Base-by-base conservation (phyloP, 257 asterid species). In the Mentha longifolia region DNA sequence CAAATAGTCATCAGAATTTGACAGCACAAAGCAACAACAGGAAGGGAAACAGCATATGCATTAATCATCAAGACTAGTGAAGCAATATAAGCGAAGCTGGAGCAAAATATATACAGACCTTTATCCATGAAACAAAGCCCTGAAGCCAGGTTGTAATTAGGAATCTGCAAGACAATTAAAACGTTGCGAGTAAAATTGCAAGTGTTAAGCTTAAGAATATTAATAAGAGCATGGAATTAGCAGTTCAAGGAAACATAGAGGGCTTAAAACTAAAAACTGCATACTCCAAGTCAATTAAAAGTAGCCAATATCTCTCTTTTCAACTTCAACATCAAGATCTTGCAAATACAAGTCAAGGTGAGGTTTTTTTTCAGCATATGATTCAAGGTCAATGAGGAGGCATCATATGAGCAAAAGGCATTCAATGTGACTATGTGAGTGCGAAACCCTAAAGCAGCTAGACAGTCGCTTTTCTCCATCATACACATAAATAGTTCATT, bases 111-210 rank as follows among this genome's bases (percentile, higher is more conserved):
- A 64, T 33, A 67, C 75, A 12, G 20, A 80, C 88, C 85, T 67
- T 74, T 11, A 9, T 69, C 69, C 52, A 46, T 45, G 64, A 51
- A 51, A 61, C 28, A 75, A 59, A 62, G 71, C 74, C 65, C 17
- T 28, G 37, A 55, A 54, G 70, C 72, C 30, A 33, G 28, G 59
- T 43, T 14, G 20, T 35, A 72, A 51, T 73, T 72, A 84, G 67
- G 88, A 66, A 76, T 67, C 88, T 84, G 85, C 68, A 35, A 68
- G 59, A 50, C 57, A 59, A 43, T 25, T 1, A 45, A 50, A 10
- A 41, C 17, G 14, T 43, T 10, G 69, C 47, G 28, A 73, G 5
- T 22, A 50, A 9, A 13, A 71, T 52, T 9, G 3, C 70, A 58
- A 41, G 50, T 28, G 60, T 72, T 43, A 10, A 28, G 13, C 47